phyloP scores from a whole-genome alignment of 176 grass and related monocot species.

The Echinochloa phyllopogon region DNA sequence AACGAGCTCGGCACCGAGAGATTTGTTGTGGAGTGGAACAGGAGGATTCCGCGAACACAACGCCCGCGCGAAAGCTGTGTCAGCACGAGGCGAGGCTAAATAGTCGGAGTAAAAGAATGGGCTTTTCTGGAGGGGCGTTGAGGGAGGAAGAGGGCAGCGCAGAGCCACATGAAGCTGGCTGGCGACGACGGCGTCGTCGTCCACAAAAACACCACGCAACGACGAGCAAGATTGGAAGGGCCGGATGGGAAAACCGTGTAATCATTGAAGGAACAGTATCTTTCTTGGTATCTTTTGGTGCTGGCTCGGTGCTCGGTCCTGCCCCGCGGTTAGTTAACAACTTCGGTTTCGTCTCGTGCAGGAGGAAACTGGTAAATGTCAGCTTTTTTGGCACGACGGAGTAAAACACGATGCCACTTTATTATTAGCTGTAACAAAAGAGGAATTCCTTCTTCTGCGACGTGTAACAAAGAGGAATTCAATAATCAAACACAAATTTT shows the following conservation, averaged over 20 bases:
- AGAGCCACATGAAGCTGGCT: conserved; percentile 61
- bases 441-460: not conserved
- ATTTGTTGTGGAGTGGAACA: not conserved
- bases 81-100: conserved; percentile 32
- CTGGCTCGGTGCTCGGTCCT: not conserved
- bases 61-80: conserved; percentile 17
- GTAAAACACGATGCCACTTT: not conserved
- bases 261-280: conserved; percentile 55
- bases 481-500: not conserved
- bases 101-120: conserved; percentile 38
- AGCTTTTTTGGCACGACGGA: conserved; percentile 37
- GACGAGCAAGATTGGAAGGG: not conserved
- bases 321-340: conserved; percentile 11
- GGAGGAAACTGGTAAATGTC: conserved; percentile 41
- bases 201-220: conserved; percentile 63
- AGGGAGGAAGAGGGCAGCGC: conserved; percentile 20
- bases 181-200: conserved; percentile 53
- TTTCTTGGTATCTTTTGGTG: conserved; percentile 32
- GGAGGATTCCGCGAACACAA: conserved; percentile 13
- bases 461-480: not conserved
- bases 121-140: conserved; percentile 26
- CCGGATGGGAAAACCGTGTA: conserved; percentile 34
- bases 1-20: not conserved
- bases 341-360: conserved; percentile 32
- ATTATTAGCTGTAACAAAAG: not conserved